Conservation (phyloP, 1,284 basidiomycete species). For the Cutaneotrichosporon spelunceum region DNA sequence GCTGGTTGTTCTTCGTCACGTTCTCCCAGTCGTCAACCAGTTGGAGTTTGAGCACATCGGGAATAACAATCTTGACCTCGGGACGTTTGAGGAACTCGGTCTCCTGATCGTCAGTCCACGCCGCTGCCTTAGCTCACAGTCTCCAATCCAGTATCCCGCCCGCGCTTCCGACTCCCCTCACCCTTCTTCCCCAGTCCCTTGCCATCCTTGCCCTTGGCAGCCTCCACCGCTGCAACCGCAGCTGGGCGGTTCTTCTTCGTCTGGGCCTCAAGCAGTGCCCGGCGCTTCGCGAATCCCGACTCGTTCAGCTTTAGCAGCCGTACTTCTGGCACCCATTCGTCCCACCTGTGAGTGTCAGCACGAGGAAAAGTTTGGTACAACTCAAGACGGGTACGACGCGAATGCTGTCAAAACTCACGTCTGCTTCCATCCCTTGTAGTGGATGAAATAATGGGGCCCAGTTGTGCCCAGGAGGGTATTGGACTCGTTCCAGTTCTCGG, state of each 20-base stretch:
- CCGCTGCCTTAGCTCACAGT: conserved; percentile 33
- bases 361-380: neutral
- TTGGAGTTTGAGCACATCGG: conserved; percentile 80
- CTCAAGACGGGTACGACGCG: neutral
- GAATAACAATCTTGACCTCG: conserved; percentile 86
- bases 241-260: conserved; percentile 45
- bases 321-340: conserved; percentile 88
- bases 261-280: conserved; percentile 52
- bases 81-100: conserved; percentile 64
- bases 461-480: conserved; percentile 64
- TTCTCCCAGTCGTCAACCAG: conserved; percentile 98
- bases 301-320: conserved; percentile 87
- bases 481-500: conserved; percentile 68
- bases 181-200: conserved; percentile 49
- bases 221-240: conserved; percentile 20
- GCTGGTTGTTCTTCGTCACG: conserved; percentile 91
- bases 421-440: conserved; percentile 99
- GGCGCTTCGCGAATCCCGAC: conserved; percentile 73
- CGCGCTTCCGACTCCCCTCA: conserved; percentile 55
- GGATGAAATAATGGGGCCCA: conserved; percentile 88
- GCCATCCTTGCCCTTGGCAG: conserved; percentile 36
- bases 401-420: conserved; percentile 66
- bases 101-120: conserved; percentile 42
- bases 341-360: conserved; percentile 65
- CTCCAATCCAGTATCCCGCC: conserved; percentile 41